Evolutionary conservation across 73 alveolate species (phyloP).

Genomic region (Uronychia binucleata): DNA sequence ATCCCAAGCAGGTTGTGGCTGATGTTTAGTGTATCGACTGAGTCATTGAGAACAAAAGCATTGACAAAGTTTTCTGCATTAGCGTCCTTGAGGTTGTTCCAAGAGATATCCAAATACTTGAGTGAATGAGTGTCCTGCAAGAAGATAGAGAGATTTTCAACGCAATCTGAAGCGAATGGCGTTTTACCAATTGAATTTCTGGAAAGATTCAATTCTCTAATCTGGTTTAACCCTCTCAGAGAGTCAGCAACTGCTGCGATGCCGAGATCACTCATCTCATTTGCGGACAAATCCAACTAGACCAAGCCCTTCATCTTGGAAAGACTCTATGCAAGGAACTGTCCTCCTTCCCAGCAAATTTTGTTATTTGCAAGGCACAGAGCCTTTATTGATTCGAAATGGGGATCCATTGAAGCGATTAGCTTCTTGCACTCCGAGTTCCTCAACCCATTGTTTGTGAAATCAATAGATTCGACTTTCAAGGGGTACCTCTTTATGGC

Average conservation of each 20-base stretch:
- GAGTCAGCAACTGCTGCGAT: neutral
- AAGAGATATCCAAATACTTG: slow-evolving; percentile 32
- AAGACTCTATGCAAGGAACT: slow-evolving; percentile 18
- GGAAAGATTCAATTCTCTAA: slow-evolving; percentile 11
- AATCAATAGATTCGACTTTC: slow-evolving; percentile 42
- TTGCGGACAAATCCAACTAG: slow-evolving; percentile 11
- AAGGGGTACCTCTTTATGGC: slow-evolving; percentile 50
- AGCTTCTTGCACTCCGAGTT: slow-evolving; percentile 39
- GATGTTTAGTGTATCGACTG: slow-evolving; percentile 19
- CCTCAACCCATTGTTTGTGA: slow-evolving; percentile 53
- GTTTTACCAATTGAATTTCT: slow-evolving; percentile 16
- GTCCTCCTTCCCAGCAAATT: slow-evolving; percentile 59
- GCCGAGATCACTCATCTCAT: slow-evolving; percentile 46
- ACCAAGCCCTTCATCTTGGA: slow-evolving; percentile 17
- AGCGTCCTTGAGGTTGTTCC: slow-evolving; percentile 58
- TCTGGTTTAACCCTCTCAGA: neutral
- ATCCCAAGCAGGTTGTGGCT: slow-evolving; percentile 45
- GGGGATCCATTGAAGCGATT: slow-evolving; percentile 31
- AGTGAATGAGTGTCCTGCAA: slow-evolving; percentile 22
- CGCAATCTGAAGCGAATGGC: slow-evolving; percentile 3
- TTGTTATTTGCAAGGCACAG: slow-evolving; percentile 48
- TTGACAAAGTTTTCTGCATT: slow-evolving; percentile 36
- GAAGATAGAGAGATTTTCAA: slow-evolving; percentile 20
- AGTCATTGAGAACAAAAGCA: slow-evolving; percentile 16
- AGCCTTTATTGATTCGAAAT: slow-evolving; percentile 11